These are phyloP conservation scores for Trypanosoma platydactyli DNA, from an alignment of 208 protist genomes.

Conservation along the genomic window DNA sequence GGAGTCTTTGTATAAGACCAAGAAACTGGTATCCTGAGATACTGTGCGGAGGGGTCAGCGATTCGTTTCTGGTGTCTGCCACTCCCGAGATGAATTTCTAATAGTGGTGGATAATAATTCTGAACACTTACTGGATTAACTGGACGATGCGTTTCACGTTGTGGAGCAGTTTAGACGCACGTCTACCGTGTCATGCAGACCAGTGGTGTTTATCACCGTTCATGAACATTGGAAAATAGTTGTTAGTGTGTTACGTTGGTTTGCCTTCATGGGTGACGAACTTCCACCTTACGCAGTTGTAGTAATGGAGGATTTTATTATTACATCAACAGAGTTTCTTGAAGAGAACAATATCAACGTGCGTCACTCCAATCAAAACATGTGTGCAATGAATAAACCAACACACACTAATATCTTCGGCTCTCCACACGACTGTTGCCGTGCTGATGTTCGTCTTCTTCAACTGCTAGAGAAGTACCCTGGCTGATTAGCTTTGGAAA, in stretches of 20 bases:
- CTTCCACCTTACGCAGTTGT: constrained; percentile 14
- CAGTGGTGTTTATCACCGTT: constrained; percentile 17
- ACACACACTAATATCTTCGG: constrained; percentile 3
- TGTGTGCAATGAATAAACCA: constrained; percentile 17
- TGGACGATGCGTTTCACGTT: background rate
- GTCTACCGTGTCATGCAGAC: background rate
- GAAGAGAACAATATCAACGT: background rate
- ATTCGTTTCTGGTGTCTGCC: background rate
- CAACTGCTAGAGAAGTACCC: background rate
- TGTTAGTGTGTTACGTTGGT: constrained; percentile 7
- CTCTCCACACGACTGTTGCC: constrained; percentile 18
- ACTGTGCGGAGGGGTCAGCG: background rate
- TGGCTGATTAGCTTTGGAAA: constrained; percentile 14
- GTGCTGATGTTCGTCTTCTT: constrained; percentile 18
- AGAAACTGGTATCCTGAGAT: background rate
- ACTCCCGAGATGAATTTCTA: background rate
- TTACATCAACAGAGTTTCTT: constrained; percentile 9
- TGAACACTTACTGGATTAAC: background rate
- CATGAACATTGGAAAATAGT: constrained; percentile 1
- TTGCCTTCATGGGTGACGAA: background rate
- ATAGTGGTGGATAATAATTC: background rate
- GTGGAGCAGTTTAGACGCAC: constrained; percentile 2
- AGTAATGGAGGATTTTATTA: constrained; percentile 20
- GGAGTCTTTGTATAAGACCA: background rate
- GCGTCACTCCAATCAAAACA: background rate